Percentiles rank a stretch among this genome's conserved stretches.
These are phyloP conservation scores for Spathaspora hagerdaliae DNA, from an alignment of 805 yeast species.

Conservation along the genomic window DNA sequence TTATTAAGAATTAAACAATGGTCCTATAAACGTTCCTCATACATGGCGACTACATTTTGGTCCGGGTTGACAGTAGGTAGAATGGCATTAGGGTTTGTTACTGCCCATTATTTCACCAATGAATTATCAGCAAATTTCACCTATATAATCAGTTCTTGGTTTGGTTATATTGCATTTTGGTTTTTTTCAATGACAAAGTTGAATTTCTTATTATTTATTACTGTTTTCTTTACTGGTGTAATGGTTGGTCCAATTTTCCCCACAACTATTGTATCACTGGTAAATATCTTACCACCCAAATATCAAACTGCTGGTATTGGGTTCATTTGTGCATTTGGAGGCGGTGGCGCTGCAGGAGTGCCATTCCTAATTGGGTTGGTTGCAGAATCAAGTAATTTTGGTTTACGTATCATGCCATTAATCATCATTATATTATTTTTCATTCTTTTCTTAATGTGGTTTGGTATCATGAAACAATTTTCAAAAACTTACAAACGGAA, in stretches of 20 bases:
- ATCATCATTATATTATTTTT: slow-evolving; percentile 22
- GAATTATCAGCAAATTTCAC: slow-evolving; percentile 44
- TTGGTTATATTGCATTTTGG: slow-evolving; percentile 27
- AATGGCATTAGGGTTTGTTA: slow-evolving; percentile 47
- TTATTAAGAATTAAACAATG: slow-evolving; percentile 36
- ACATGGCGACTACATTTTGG: slow-evolving; percentile 51
- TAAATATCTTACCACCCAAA: slow-evolving; percentile 57
- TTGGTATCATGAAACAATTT: slow-evolving; percentile 8
- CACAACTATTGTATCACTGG: slow-evolving; percentile 61
- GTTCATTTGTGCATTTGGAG: slow-evolving; percentile 73
- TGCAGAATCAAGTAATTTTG: slow-evolving; percentile 31
- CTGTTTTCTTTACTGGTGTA: slow-evolving; percentile 42
- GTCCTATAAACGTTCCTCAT: slow-evolving; percentile 37
- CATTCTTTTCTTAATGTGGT: slow-evolving; percentile 25
- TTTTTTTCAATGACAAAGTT: slow-evolving; percentile 21
- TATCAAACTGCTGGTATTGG: slow-evolving; percentile 69
- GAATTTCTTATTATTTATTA: slow-evolving; percentile 26
- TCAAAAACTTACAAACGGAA: slow-evolving; percentile 6
- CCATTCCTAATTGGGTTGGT: slow-evolving; percentile 62
- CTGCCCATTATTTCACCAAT: slow-evolving; percentile 43
- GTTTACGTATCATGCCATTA: slow-evolving; percentile 29
- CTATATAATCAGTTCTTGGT: slow-evolving; percentile 30
- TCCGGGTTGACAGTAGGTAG: slow-evolving; percentile 48
- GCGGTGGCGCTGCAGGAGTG: slow-evolving; percentile 74
- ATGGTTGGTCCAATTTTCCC: slow-evolving; percentile 59